Evolutionary conservation across 2,329 filamentous ascomycete genomes (phyloP).

Genomic region (Neoscytalidium dimidiatum): DNA sequence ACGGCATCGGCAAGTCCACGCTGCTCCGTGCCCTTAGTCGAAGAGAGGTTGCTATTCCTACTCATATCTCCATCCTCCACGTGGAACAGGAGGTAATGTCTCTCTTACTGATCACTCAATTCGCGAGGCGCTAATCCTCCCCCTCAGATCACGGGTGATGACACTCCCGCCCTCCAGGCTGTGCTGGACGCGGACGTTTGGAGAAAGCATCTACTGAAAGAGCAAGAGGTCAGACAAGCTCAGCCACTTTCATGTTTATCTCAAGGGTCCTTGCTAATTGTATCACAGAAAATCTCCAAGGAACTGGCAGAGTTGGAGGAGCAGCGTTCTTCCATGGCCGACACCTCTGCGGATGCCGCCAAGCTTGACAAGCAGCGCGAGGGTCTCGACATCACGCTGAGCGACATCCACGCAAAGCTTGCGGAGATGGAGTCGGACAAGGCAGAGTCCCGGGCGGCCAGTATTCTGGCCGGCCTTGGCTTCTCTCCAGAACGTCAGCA

Average conservation of each 20-base stretch:
- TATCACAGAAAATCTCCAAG: conserved; percentile 67
- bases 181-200: conserved; percentile 97
- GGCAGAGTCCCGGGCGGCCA: conserved; percentile 91
- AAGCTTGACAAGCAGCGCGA: conserved; percentile 85
- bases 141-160: conserved; percentile 81
- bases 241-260: background rate
- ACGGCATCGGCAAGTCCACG: conserved; percentile 91
- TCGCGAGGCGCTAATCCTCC: background rate
- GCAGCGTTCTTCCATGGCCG: conserved; percentile 77
- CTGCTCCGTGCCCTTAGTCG: conserved; percentile 86
- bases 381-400: conserved; percentile 84
- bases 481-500: conserved; percentile 94
- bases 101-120: background rate
- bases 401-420: conserved; percentile 87
- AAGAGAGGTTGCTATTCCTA: conserved; percentile 91
- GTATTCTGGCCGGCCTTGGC: conserved; percentile 93
- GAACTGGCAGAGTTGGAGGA: conserved; percentile 76
- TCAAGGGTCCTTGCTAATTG: conserved; percentile 20
- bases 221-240: conserved; percentile 69
- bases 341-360: conserved; percentile 86
- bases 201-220: conserved; percentile 89
- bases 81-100: conserved; percentile 88
- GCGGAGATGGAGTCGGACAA: conserved; percentile 99
- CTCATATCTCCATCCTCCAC: conserved; percentile 97
- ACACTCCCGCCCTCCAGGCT: conserved; percentile 91